Conservation (phyloP, 2,329 filamentous ascomycete genomes). For the Plenodomus tracheiphilus region DNA sequence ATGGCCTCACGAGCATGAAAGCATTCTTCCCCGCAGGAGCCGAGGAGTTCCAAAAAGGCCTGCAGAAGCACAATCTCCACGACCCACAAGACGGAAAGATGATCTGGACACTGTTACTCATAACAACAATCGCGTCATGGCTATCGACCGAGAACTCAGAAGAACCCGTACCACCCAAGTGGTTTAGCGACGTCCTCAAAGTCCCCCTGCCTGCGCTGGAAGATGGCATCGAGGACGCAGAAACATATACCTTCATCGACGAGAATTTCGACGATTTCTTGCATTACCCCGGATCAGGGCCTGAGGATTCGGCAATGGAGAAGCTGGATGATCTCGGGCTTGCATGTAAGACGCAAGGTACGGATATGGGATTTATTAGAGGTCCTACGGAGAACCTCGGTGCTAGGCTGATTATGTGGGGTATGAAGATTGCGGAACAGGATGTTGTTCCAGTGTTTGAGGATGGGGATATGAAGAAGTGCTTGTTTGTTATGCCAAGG, state of each 20-base stretch:
- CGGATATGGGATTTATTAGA: constrained; percentile 7
- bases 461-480: constrained; percentile 4
- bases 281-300: neutral
- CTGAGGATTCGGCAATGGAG: constrained; percentile 6
- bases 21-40: constrained; percentile 12
- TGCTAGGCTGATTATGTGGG: constrained; percentile 29
- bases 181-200: neutral
- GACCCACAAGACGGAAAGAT: constrained; percentile 11
- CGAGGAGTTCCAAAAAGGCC: constrained; percentile 12
- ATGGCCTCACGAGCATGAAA: constrained; percentile 14
- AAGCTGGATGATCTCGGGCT: constrained; percentile 19
- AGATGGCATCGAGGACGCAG: constrained; percentile 29
- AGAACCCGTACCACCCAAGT: neutral
- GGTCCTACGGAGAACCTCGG: constrained; percentile 20
- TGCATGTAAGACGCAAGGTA: constrained; percentile 8
- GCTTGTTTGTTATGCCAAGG: constrained; percentile 10
- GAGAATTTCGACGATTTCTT: constrained; percentile 25
- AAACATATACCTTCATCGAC: constrained; percentile 27
- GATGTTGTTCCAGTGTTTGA: constrained; percentile 16
- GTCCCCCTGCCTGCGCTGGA: constrained; percentile 23
- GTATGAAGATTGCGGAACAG: constrained; percentile 21
- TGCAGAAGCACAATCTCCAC: constrained; percentile 13
- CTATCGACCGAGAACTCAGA: neutral
- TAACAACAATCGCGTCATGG: constrained; percentile 17
- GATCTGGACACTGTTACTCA: constrained; percentile 30